Evolutionary conservation across 768 basidiomycete species (phyloP), one percentile per base, ranked within the genome.

Genomic region (Rhizopogon salebrosus): DNA sequence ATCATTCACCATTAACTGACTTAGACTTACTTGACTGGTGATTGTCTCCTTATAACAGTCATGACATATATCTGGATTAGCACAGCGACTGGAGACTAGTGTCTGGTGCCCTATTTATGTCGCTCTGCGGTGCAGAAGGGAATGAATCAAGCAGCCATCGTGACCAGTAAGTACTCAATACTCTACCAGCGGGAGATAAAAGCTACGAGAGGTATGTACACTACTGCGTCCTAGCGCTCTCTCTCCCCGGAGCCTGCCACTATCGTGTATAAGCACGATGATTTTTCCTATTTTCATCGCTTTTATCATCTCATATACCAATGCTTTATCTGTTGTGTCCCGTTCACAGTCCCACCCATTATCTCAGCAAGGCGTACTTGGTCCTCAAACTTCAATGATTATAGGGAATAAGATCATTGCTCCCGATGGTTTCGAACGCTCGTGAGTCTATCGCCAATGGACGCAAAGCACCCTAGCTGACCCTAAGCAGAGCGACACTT

Each of bases 391-490:
- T 34, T 64, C 70, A 27, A 22, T 79, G 7, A 61, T 63, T n/a
- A 70, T 79, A 26, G 64, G 64, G 5, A 78, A 78, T 59, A 59
- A 56, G 24, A 41, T 56, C 23, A 72, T 80, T 49, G 55, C 74
- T 22, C 79, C 80, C 4, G 80, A 80, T 69, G 77, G 80, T 24
- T 79, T 75, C 55, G 58, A 56, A 45, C 69, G 78, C 52, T 69
- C 72, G 74, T 75, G 46, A 20, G 75, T 64, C 51, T 18, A 38
- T 34, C 1, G 16, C 14, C 16, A 34, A 34, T 34, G 11, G 11
- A 34, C 31, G 13, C 3, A 34, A 34, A 34, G 1, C 11, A 3
- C 9, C 10, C 4, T 31, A 31, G 27, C 36, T 40, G n/a, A 34
- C 41, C 16, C 8, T 22, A 35, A n/a, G 10, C 23, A 46, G 52